Evolutionary conservation across 306 rosid genomes (phyloP).

Genomic region (Benincasa hispida): DNA sequence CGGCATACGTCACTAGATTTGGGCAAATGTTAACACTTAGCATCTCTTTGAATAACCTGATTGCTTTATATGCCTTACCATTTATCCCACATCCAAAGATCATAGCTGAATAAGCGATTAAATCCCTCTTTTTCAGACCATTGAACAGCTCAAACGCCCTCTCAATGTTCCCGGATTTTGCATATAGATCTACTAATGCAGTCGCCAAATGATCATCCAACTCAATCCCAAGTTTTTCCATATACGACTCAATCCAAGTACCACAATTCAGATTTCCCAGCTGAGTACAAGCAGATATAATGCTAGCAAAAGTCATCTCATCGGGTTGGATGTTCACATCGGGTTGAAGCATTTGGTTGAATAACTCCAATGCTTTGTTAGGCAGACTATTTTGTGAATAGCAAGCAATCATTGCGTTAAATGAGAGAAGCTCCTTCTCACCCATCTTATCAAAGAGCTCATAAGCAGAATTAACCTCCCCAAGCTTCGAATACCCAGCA

Average conservation of each 20-base stretch:
- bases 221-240: slow-evolving; percentile 38
- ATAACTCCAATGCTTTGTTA: slow-evolving; percentile 48
- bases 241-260: slow-evolving; percentile 32
- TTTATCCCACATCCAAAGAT: slow-evolving; percentile 72
- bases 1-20: slow-evolving; percentile 47
- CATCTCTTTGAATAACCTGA: slow-evolving; percentile 51
- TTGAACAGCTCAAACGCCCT: slow-evolving; percentile 47
- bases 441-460: slow-evolving; percentile 38
- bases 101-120: slow-evolving; percentile 78
- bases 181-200: slow-evolving; percentile 56
- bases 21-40: slow-evolving; percentile 27
- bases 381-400: slow-evolving; percentile 62
- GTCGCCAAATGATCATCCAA: slow-evolving; percentile 71
- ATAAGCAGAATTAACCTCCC: slow-evolving; percentile 50
- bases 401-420: slow-evolving; percentile 64
- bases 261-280: slow-evolving; percentile 41
- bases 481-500: slow-evolving; percentile 46
- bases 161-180: slow-evolving; percentile 57
- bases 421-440: slow-evolving; percentile 30
- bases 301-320: slow-evolving; percentile 51
- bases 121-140: slow-evolving; percentile 40
- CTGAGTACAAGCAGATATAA: slow-evolving; percentile 65
- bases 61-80: slow-evolving; percentile 43
- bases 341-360: slow-evolving; percentile 36
- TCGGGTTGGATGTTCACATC: slow-evolving; percentile 36